Evolutionary conservation across 768 basidiomycete species (phyloP).

Genomic region (Boletus coccyginus): DNA sequence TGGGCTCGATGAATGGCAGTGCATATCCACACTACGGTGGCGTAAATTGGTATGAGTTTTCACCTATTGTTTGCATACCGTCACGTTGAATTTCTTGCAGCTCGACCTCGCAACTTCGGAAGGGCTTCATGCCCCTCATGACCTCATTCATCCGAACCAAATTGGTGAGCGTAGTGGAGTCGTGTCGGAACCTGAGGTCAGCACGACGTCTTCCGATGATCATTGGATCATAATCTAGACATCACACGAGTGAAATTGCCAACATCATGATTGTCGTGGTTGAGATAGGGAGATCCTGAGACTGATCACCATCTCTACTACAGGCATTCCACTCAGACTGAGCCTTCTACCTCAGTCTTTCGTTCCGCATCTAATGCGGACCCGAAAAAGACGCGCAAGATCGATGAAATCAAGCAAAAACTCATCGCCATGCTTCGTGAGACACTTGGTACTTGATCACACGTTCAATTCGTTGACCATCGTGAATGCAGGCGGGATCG

Average conservation of each 20-base stretch:
- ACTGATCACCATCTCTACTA: too few species aligned
- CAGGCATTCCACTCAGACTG: neutral
- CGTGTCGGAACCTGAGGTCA: neutral
- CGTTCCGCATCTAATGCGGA: neutral
- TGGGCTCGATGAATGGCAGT: neutral
- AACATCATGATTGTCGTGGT: too few species aligned
- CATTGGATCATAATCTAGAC: too few species aligned
- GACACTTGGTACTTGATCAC: neutral
- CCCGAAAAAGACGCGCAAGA: neutral
- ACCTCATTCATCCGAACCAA: neutral
- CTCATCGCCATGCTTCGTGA: constrained; percentile 8
- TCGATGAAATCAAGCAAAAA: neutral
- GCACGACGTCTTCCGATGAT: too few species aligned
- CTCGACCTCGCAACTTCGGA: neutral
- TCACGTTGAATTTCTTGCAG: neutral
- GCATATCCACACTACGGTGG: neutral
- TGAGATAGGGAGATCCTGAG: too few species aligned
- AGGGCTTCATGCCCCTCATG: neutral
- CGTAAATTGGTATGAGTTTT: neutral
- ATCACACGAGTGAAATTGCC: too few species aligned
- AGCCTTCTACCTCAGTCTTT: neutral
- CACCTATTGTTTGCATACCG: neutral
- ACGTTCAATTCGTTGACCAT: neutral
- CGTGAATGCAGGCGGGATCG: neutral
- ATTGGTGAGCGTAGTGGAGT: neutral